Evolutionary conservation across 495 filamentous ascomycete species (phyloP).

Genomic region (Geopyxis carbonaria): DNA sequence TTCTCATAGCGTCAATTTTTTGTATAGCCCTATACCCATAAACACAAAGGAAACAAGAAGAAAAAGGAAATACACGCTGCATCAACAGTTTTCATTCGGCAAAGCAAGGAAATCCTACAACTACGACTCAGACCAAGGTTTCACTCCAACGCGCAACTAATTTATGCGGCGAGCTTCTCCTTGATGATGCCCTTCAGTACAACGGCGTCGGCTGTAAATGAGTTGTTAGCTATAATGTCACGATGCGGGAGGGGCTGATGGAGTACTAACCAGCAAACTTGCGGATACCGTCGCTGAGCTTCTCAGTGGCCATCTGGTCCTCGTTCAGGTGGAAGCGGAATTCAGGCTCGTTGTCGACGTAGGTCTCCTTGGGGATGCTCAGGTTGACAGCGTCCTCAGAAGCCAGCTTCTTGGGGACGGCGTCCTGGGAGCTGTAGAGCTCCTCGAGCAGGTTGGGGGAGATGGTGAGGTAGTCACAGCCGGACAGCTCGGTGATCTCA

Average conservation of each 20-base stretch:
- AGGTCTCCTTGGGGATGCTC: conserved; percentile 70
- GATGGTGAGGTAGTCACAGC: conserved; percentile 98
- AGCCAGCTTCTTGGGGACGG: conserved; percentile 87
- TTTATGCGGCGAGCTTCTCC: conserved; percentile 45
- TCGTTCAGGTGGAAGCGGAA: conserved; percentile 99
- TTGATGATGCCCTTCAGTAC: conserved; percentile 84
- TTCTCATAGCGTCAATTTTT: too few species aligned
- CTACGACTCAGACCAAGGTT: too few species aligned
- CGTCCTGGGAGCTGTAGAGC: conserved; percentile 58
- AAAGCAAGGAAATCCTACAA: too few species aligned
- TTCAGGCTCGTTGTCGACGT: conserved; percentile 70
- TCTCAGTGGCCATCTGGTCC: conserved; percentile 96
- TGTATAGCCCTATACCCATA: too few species aligned
- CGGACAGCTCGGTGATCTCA: conserved; percentile 94
- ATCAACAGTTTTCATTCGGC: too few species aligned
- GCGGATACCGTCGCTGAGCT: conserved; percentile 96
- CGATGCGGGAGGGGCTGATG: background rate
- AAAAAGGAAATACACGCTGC: too few species aligned
- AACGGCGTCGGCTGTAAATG: conserved; percentile 58
- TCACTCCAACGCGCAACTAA: too few species aligned
- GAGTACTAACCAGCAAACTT: conserved; percentile 53
- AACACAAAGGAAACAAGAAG: too few species aligned
- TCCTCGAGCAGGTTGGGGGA: conserved; percentile 89
- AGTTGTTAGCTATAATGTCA: background rate
- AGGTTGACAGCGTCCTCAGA: conserved; percentile 44